Evolutionary conservation across 2,329 filamentous ascomycete genomes (phyloP).

Genomic region (Tetracladium maxilliforme): DNA sequence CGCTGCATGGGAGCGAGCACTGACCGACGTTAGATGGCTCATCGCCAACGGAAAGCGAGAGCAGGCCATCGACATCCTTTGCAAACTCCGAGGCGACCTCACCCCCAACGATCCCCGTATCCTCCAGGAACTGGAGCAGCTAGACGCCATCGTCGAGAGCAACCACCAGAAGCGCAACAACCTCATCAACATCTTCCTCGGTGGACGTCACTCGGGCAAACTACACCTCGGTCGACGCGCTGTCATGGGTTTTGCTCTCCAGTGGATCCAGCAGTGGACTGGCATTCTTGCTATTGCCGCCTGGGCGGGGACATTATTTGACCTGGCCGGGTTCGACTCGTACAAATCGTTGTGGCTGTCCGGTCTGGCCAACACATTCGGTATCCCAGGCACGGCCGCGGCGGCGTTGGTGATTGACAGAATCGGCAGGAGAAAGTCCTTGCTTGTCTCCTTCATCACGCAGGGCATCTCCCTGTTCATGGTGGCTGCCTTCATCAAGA

Average conservation of each 20-base stretch:
- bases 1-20: slow-evolving; percentile 11
- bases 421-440: slow-evolving; percentile 21
- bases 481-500: slow-evolving; percentile 17
- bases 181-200: slow-evolving; percentile 22
- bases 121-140: slow-evolving; percentile 19
- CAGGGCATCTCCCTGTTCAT: slow-evolving; percentile 14
- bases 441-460: slow-evolving; percentile 13
- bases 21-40: slow-evolving; percentile 14
- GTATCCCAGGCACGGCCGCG: slow-evolving; percentile 33
- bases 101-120: slow-evolving; percentile 16
- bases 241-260: slow-evolving; percentile 22
- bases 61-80: slow-evolving; percentile 19
- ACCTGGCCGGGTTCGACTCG: slow-evolving; percentile 8
- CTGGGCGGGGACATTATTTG: too few species aligned
- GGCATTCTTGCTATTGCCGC: slow-evolving; percentile 25
- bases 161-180: slow-evolving; percentile 21
- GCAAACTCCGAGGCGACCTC: too few species aligned
- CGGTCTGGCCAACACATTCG: slow-evolving; percentile 14
- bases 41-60: slow-evolving; percentile 17
- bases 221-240: slow-evolving; percentile 23
- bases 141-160: slow-evolving; percentile 22
- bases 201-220: slow-evolving; percentile 17
- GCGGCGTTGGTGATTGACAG: slow-evolving; percentile 33
- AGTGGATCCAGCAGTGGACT: slow-evolving; percentile 27
- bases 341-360: slow-evolving; percentile 11